These are phyloP conservation scores for Russula abietina DNA, from an alignment of 768 basidiomycete species.

Conservation along the genomic window DNA sequence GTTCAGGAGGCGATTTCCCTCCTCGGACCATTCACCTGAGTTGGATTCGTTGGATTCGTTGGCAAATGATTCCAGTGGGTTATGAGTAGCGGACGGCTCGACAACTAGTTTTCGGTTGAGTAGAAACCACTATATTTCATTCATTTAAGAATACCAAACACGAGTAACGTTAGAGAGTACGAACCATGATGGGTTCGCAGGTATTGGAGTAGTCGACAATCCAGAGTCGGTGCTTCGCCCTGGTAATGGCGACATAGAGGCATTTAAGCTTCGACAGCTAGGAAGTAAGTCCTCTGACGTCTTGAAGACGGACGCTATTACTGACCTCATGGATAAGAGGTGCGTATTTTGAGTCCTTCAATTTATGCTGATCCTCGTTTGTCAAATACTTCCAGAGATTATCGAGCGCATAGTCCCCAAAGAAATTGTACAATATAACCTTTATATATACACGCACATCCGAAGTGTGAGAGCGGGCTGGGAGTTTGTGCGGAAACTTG, in stretches of 20 bases:
- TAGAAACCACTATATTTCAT: conserved; percentile 3
- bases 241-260: conserved; percentile 67
- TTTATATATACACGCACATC: conserved; percentile 25
- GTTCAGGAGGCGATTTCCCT: conserved; percentile 5
- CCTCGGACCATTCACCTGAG: conserved; percentile 13
- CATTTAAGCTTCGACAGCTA: conserved; percentile 46
- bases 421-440: conserved; percentile 74
- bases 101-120: conserved; percentile 1
- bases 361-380: neutral
- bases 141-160: neutral
- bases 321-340: conserved; percentile 15
- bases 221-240: conserved; percentile 70
- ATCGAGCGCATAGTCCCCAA: conserved; percentile 52
- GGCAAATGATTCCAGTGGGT: conserved; percentile 7
- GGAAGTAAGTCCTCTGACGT: neutral
- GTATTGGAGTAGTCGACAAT: conserved; percentile 53
- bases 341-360: neutral
- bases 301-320: neutral
- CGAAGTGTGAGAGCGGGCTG: neutral
- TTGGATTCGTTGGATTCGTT: conserved; percentile 2
- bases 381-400: conserved; percentile 10
- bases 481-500: neutral
- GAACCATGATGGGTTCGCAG: conserved; percentile 39
- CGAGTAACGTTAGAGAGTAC: conserved; percentile 32
- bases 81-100: neutral